A percentile compares a stretch with the other conserved stretches of the same genome.
Evolutionary conservation across 2,329 filamentous ascomycete genomes (phyloP).

Genomic region (Canariomyces notabilis): DNA sequence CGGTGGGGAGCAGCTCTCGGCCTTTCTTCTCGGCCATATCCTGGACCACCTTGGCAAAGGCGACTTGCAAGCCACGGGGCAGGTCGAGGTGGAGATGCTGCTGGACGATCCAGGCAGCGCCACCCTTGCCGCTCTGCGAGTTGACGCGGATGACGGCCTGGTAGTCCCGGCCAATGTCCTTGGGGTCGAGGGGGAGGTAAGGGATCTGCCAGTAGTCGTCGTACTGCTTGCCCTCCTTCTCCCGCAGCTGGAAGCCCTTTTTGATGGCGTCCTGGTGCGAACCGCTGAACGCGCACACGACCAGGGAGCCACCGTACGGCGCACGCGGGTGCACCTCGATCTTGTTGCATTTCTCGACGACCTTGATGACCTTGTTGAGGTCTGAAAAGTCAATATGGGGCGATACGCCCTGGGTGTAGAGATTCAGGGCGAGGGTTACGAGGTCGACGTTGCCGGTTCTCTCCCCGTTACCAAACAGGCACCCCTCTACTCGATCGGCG

Average conservation of each 20-base stretch:
- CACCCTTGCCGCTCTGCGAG: constrained; percentile 91
- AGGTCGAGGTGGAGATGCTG: constrained; percentile 86
- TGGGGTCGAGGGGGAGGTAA: constrained; percentile 87
- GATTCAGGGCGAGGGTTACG: constrained; percentile 84
- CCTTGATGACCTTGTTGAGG: constrained; percentile 76
- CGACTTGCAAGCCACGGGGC: constrained; percentile 85
- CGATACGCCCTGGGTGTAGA: constrained; percentile 88
- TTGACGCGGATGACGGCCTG: constrained; percentile 98
- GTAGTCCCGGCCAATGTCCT: constrained; percentile 94
- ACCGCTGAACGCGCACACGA: constrained; percentile 88
- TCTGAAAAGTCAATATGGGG: constrained; percentile 89
- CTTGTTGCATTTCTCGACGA: constrained; percentile 90
- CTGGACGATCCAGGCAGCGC: constrained; percentile 89
- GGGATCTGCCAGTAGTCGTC: constrained; percentile 78
- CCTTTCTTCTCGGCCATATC: constrained; percentile 71
- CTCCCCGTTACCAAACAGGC: constrained; percentile 91
- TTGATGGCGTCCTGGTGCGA: constrained; percentile 96
- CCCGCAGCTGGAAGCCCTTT: constrained; percentile 74
- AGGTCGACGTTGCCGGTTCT: constrained; percentile 93
- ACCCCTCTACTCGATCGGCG: constrained; percentile 89
- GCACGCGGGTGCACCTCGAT: constrained; percentile 86
- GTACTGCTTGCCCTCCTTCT: constrained; percentile 51
- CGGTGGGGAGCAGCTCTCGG: constrained; percentile 75
- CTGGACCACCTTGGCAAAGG: constrained; percentile 86
- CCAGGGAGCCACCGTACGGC: constrained; percentile 85